These are phyloP conservation scores for Macrophomina tecta DNA, from an alignment of 2,329 filamentous ascomycete genomes.

Conservation along the genomic window DNA sequence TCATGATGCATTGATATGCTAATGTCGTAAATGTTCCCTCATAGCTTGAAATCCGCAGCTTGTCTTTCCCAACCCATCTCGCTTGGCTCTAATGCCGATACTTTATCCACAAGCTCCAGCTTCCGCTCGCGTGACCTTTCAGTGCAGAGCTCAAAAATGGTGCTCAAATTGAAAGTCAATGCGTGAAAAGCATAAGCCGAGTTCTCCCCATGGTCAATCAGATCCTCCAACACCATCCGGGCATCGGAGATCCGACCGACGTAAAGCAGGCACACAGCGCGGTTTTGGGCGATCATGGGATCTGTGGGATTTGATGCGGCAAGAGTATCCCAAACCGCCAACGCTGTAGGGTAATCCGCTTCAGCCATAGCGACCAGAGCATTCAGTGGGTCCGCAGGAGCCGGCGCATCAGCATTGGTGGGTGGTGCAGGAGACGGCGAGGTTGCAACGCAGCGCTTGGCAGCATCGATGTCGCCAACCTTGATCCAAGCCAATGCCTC, in stretches of 20 bases:
- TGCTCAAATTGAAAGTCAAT: conserved; percentile 86
- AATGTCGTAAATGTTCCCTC: not conserved
- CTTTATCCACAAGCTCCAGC: conserved; percentile 69
- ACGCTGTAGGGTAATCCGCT: conserved; percentile 70
- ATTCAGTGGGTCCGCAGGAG: conserved; percentile 56
- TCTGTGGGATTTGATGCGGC: conserved; percentile 57
- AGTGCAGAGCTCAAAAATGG: conserved; percentile 89
- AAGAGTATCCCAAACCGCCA: conserved; percentile 65
- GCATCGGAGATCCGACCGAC: conserved; percentile 72
- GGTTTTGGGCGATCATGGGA: conserved; percentile 79
- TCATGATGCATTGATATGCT: not conserved
- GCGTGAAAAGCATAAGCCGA: conserved; percentile 70
- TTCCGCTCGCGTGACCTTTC: conserved; percentile 77
- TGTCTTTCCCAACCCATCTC: conserved; percentile 71
- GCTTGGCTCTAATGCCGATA: conserved; percentile 64
- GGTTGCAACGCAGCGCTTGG: conserved; percentile 60
- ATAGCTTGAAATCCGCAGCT: conserved; percentile 79
- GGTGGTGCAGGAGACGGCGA: conserved; percentile 29
- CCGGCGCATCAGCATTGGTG: conserved; percentile 17
- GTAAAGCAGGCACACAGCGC: conserved; percentile 84
- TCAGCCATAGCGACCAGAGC: conserved; percentile 82
- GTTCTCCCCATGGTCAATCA: conserved; percentile 62
- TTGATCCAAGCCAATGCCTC: conserved; percentile 74
- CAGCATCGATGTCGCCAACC: conserved; percentile 76
- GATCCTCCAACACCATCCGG: conserved; percentile 67